Conservation (phyloP, 192 early-diverging fungal genomes). For the Backusella tarrabulga region DNA sequence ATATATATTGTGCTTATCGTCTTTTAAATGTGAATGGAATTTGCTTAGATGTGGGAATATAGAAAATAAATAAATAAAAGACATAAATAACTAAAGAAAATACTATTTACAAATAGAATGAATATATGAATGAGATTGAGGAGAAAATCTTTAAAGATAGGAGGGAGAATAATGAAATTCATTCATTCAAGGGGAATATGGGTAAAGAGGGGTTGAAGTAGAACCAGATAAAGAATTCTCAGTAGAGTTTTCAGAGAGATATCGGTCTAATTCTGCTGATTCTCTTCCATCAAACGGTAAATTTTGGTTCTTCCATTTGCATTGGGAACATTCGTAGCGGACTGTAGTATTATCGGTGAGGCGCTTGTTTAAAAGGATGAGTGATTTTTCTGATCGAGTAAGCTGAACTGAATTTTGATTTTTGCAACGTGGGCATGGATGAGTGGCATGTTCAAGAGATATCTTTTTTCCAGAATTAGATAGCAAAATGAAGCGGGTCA, state of each 20-base stretch:
- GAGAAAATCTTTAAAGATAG: background rate
- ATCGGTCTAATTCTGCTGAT: conserved; percentile 3
- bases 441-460: conserved; percentile 30
- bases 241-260: conserved; percentile 9
- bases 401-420: conserved; percentile 30
- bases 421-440: conserved; percentile 39
- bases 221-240: background rate
- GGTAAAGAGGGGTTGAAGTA: background rate
- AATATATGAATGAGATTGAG: background rate
- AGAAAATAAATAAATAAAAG: background rate
- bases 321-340: conserved; percentile 35
- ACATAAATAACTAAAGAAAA: background rate
- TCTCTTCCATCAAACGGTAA: conserved; percentile 15
- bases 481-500: conserved; percentile 7
- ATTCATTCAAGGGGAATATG: background rate
- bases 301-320: conserved; percentile 33
- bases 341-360: conserved; percentile 29
- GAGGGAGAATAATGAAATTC: background rate
- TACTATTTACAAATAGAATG: background rate
- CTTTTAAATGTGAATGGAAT: background rate
- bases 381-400: conserved; percentile 32
- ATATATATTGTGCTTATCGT: background rate
- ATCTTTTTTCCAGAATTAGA: conserved; percentile 28
- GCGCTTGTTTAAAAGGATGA: conserved; percentile 33
- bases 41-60: background rate